Conservation (phyloP, 2,329 filamentous ascomycete species). For the Pseudogymnoascus sp. region DNA sequence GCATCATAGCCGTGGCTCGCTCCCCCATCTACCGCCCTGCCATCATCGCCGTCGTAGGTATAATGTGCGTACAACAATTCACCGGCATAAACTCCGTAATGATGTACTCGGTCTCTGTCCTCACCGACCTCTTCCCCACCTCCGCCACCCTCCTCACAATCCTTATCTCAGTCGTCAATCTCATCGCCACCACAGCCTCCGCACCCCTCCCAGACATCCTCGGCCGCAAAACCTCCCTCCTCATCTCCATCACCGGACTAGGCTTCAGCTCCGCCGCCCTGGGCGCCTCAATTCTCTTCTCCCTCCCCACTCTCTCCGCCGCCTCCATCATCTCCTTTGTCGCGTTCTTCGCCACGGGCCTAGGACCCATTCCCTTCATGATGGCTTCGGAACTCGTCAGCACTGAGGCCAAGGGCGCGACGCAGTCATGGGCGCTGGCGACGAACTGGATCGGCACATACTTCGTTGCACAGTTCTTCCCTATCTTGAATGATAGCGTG, state of each 20-base stretch:
- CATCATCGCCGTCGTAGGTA: slow-evolving; percentile 74
- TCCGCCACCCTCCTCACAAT: slow-evolving; percentile 81
- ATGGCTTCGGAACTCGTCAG: slow-evolving; percentile 85
- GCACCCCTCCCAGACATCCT: slow-evolving; percentile 81
- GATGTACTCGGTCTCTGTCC: slow-evolving; percentile 93
- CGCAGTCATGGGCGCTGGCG: slow-evolving; percentile 79
- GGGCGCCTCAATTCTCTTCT: slow-evolving; percentile 69
- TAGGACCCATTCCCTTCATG: slow-evolving; percentile 93
- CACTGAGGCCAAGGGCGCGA: slow-evolving; percentile 81
- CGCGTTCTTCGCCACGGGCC: slow-evolving; percentile 77
- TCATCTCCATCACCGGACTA: slow-evolving; percentile 79
- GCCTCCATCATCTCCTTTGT: slow-evolving; percentile 80
- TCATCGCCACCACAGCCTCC: slow-evolving; percentile 71
- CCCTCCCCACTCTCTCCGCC: slow-evolving; percentile 67
- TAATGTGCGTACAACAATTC: slow-evolving; percentile 89
- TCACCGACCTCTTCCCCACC: slow-evolving; percentile 71
- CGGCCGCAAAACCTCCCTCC: slow-evolving; percentile 76
- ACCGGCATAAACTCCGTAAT: slow-evolving; percentile 95
- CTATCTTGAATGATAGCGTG: slow-evolving; percentile 68
- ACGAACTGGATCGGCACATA: slow-evolving; percentile 90
- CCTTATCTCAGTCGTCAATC: slow-evolving; percentile 76
- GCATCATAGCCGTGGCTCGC: slow-evolving; percentile 56
- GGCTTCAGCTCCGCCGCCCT: slow-evolving; percentile 68
- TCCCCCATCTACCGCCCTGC: slow-evolving; percentile 63
- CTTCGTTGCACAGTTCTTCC: slow-evolving; percentile 90